A percentile compares a stretch with the other conserved stretches of the same genome.
phyloP scores from a whole-genome alignment of 2,329 filamentous ascomycete species.

The Trichophyton simii region DNA sequence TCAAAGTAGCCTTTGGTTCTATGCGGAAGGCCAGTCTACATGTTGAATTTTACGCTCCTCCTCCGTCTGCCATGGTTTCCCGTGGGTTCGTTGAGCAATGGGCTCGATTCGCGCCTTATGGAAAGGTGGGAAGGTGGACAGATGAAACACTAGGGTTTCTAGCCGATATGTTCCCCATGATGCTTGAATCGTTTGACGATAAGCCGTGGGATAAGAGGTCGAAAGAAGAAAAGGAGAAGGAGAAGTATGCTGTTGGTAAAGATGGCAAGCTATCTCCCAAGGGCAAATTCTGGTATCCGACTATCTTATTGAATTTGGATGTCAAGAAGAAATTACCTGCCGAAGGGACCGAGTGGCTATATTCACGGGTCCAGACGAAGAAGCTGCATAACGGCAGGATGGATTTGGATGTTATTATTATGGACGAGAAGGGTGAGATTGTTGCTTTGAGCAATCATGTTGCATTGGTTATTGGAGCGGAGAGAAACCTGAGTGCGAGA shows the following conservation, averaged over 20 bases:
- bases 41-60: slow-evolving; percentile 42
- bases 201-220: slow-evolving; percentile 16
- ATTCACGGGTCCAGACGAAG: slow-evolving; percentile 52
- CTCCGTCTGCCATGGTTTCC: slow-evolving; percentile 20
- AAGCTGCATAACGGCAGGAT: slow-evolving; percentile 57
- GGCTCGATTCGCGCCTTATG: slow-evolving; percentile 45
- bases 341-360: slow-evolving; percentile 61
- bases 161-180: slow-evolving; percentile 55
- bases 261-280: slow-evolving; percentile 20
- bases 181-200: slow-evolving; percentile 42
- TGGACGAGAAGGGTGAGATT: slow-evolving; percentile 52
- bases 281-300: slow-evolving; percentile 58
- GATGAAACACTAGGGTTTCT: slow-evolving; percentile 53
- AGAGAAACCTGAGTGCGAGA: slow-evolving; percentile 48
- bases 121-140: slow-evolving; percentile 42
- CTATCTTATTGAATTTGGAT: slow-evolving; percentile 61
- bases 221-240: slow-evolving; percentile 15
- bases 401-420: slow-evolving; percentile 58
- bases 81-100: slow-evolving; percentile 47
- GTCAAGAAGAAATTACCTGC: slow-evolving; percentile 59
- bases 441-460: slow-evolving; percentile 59
- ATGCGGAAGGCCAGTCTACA: slow-evolving; percentile 40
- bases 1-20: slow-evolving; percentile 19
- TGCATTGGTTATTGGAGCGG: slow-evolving; percentile 49
- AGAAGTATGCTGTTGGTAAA: not conserved